Base-by-base conservation (phyloP, 1,284 basidiomycete species). In the Cryptococcus sp. region DNA sequence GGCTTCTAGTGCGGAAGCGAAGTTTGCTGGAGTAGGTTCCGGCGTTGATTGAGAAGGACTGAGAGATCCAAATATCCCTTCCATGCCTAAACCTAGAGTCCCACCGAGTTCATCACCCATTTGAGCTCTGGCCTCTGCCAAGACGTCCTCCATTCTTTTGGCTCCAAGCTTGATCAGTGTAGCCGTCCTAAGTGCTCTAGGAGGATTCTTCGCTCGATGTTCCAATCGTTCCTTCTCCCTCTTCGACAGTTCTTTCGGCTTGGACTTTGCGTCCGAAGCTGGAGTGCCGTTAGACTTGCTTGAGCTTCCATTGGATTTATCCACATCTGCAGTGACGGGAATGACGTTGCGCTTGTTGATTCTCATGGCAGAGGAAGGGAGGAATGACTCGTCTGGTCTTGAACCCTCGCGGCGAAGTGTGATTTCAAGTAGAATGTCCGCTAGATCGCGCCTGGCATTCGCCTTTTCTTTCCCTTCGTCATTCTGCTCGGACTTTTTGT, bases 131-230 rank as follows among this genome's bases (percentile, higher is more conserved):
- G 58, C 58, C 25, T 34, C 29, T 16, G 19, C 46, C 20, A 59
- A 23, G 1, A 59, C 40, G 20, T 59, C 58, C 7, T 59, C 58
- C 20, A 59, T 38, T 16, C 44, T 44, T 19, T 48, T 59, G 16
- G 54, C 58, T 5, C 58, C 58, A 5, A 59, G 45, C 43, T 53
- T 51, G 20, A 59, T 55, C n/a, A 59, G 47, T 4, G 58, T 59
- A 7, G 45, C 40, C 19, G 58, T 59, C 20, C 50, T 43, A 6
- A 59, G 47, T 13, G 46, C 47, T 37, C 58, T 38, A 15, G 50
- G 45, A 8, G 58, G 43, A 19, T 59, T 52, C 29, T 52, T 59
- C 2, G 39, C 4, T 22, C 46, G 47, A 40, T 29, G 48, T 19
- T 49, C 57, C 29, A 46, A 15, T 19, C 40, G 20, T 16, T 43